These are phyloP conservation scores for Fraxinus paxiana DNA, from an alignment of 305 asterid species.

Conservation along the genomic window DNA sequence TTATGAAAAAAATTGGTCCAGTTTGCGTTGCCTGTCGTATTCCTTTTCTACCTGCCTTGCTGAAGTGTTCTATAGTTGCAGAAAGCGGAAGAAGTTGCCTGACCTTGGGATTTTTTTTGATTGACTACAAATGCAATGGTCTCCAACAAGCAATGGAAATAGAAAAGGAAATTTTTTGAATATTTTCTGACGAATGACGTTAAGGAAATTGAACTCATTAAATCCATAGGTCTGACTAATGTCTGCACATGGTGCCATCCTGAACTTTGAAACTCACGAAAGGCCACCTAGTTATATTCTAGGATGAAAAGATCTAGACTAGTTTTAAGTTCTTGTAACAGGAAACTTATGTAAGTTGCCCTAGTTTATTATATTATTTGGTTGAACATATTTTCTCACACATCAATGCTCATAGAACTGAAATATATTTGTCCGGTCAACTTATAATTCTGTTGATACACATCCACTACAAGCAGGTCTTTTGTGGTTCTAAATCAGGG, in stretches of 20 bases:
- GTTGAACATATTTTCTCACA: neutral
- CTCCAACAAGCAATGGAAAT: neutral
- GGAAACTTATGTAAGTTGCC: neutral
- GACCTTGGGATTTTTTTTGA: neutral
- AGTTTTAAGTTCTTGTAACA: neutral
- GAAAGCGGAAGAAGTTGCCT: neutral
- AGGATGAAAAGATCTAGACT: neutral
- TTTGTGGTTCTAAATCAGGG: neutral
- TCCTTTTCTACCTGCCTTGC: neutral
- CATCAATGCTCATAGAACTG: neutral
- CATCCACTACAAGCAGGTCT: neutral
- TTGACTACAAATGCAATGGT: neutral
- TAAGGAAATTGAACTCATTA: neutral
- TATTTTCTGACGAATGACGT: neutral
- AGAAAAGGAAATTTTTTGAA: neutral
- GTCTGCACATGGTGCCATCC: neutral
- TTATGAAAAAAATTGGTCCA: neutral
- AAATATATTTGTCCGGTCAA: neutral
- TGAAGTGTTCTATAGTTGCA: neutral
- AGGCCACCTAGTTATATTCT: neutral
- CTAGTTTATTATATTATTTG: neutral
- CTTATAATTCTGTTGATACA: neutral
- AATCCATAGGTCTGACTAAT: neutral
- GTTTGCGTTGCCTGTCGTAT: neutral
- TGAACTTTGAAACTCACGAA: neutral